Evolutionary conservation across 2,329 filamentous ascomycete genomes (phyloP).

Genomic region (Fusarium nelsonii): DNA sequence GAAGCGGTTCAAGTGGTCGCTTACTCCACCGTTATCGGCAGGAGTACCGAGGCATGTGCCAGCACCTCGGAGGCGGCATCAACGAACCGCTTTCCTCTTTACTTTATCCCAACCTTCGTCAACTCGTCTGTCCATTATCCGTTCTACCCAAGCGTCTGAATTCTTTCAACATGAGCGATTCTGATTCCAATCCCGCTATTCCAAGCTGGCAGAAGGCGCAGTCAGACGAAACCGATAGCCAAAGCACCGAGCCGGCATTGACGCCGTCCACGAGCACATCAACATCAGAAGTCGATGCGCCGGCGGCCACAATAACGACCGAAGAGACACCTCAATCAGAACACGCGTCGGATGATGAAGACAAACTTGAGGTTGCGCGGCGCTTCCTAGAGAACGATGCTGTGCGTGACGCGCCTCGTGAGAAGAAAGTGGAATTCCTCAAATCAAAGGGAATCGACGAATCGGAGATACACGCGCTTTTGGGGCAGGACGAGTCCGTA

Average conservation of each 20-base stretch:
- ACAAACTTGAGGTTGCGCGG: conserved; percentile 71
- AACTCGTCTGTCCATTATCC: neutral
- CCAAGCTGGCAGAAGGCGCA: conserved; percentile 52
- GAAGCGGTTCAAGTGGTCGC: neutral
- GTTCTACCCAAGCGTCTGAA: neutral
- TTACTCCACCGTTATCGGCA: conserved; percentile 42
- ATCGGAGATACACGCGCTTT: conserved; percentile 75
- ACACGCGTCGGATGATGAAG: conserved; percentile 25
- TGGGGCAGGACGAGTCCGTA: conserved; percentile 55
- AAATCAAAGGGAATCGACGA: conserved; percentile 78
- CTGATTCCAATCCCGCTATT: conserved; percentile 49
- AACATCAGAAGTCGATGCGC: conserved; percentile 34
- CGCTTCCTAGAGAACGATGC: conserved; percentile 81
- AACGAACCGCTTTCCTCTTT: conserved; percentile 10
- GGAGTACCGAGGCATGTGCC: conserved; percentile 48
- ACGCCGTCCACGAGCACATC: conserved; percentile 37
- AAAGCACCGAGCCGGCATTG: conserved; percentile 30
- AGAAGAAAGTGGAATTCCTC: conserved; percentile 82
- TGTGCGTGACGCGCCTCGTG: conserved; percentile 75
- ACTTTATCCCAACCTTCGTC: neutral
- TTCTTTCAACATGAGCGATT: conserved; percentile 51
- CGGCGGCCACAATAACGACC: conserved; percentile 5
- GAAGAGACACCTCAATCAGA: conserved; percentile 17
- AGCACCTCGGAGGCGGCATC: conserved; percentile 28
- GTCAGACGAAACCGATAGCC: conserved; percentile 32